phyloP scores from a whole-genome alignment of 495 filamentous ascomycete genomes.

The Aspergillus cavernicola region DNA sequence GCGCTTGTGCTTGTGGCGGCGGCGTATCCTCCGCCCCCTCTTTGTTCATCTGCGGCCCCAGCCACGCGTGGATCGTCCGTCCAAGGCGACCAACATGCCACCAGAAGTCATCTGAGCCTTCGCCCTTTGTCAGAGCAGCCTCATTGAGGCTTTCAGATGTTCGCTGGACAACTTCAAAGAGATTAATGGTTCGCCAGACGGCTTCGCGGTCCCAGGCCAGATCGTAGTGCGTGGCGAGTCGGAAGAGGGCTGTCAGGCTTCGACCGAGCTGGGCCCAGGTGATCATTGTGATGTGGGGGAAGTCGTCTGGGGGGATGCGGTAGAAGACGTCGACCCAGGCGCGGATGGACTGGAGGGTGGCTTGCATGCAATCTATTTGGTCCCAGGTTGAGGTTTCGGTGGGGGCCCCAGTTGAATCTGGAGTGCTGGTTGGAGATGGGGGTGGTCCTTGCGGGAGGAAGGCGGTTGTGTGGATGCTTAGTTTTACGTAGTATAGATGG shows the following conservation, averaged over 20 bases:
- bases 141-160: background rate
- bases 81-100: background rate
- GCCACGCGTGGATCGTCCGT: background rate
- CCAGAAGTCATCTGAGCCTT: background rate
- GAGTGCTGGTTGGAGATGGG: background rate
- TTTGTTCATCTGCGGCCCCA: background rate
- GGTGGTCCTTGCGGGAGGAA: background rate
- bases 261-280: background rate
- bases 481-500: background rate
- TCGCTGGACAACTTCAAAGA: background rate
- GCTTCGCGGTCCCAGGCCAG: background rate
- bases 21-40: too few relatives aligned
- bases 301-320: background rate
- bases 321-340: background rate
- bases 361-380: background rate
- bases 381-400: background rate
- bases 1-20: too few relatives aligned
- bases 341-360: background rate
- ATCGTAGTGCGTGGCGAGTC: background rate
- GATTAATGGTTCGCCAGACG: background rate
- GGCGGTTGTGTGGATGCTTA: background rate
- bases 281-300: background rate
- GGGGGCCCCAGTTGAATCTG: background rate
- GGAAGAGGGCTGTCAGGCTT: background rate
- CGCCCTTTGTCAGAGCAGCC: background rate